phyloP scores from a whole-genome alignment of 352 stramenopile genomes.

The Pythium biforme region DNA sequence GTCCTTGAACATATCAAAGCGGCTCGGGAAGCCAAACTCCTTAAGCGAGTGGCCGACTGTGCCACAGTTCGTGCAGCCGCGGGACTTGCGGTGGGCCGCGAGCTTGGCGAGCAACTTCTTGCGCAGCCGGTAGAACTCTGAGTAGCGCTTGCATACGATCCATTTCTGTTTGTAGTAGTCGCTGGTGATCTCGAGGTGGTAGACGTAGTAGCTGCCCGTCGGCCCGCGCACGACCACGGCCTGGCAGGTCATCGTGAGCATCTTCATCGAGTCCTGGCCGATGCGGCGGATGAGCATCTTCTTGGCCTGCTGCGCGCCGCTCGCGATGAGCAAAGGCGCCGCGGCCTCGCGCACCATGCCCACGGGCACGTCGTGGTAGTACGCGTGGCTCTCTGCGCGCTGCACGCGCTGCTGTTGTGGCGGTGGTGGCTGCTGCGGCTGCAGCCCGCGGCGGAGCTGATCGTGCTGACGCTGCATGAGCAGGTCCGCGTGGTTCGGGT shows the following conservation, averaged over 20 bases:
- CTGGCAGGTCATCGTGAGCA: constrained; percentile 64
- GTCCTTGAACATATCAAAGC: constrained; percentile 78
- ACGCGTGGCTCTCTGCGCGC: neutral
- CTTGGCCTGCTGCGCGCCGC: constrained; percentile 54
- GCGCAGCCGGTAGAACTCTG: constrained; percentile 80
- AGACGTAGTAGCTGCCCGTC: constrained; percentile 80
- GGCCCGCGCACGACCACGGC: constrained; percentile 74
- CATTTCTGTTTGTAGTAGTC: constrained; percentile 90
- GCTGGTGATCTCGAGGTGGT: constrained; percentile 85
- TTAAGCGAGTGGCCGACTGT: constrained; percentile 59
- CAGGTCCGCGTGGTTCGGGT: constrained; percentile 21
- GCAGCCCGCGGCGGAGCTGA: constrained; percentile 47
- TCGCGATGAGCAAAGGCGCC: constrained; percentile 13
- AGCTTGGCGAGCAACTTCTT: constrained; percentile 69
- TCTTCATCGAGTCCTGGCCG: constrained; percentile 78
- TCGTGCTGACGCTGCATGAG: constrained; percentile 41
- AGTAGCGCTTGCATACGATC: constrained; percentile 88
- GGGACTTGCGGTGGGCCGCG: constrained; percentile 53
- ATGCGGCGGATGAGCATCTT: constrained; percentile 67
- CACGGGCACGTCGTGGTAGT: constrained; percentile 40
- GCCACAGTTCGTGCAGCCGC: constrained; percentile 51
- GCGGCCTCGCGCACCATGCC: constrained; percentile 50
- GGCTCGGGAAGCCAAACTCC: constrained; percentile 68
- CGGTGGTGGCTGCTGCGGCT: constrained; percentile 35
- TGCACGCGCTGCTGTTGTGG: neutral